Evolutionary conservation across 306 rosid species (phyloP), one percentile per base, ranked within the genome.

Genomic region (Prunus mira): DNA sequence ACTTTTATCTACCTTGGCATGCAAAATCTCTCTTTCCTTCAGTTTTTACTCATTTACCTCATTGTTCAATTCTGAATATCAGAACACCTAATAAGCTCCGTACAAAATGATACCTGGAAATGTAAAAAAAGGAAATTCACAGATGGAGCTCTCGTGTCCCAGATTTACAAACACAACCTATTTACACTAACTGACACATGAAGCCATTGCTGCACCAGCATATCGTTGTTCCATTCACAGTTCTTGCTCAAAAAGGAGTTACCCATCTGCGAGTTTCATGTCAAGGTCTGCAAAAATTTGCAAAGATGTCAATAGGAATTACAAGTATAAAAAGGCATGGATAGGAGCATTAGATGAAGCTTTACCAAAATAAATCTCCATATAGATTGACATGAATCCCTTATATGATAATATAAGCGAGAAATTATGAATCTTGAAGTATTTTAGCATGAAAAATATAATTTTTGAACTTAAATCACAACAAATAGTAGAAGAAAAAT

Each of bases 111-210:
- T 71, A 64, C 69, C 83, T 47, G 52, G 22, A 13, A 76, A 58
- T 14, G 3, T 8, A 24, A 54, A 43, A 28, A 24, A 9, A 24
- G 67, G 18, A 28, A 22, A 74, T 66, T 67, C 82, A 65, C 57
- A 68, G 56, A 74, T 70, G 65, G 86, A 74, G 41, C 84, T 82
- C 72, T 28, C 84, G 79, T 68, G 52, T 66, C 72, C 82, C 81
- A 54, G 75, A 87, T 88, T 77, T 82, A 84, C 93, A 90, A 75
- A 63, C 87, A 88, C 81, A 82, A 71, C 62, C 68, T 87, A 90
- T 92, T 67, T 83, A 90, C 93, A 90, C 57, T 74, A 75, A 78
- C 71, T 77, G 71, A 58, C 67, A 70, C 65, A 82, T 76, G 79
- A 66, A 83, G 60, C 47, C 63, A 41, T 55, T 56, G 78, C 65